These are phyloP conservation scores for Cercospora janseana DNA, from an alignment of 2,329 filamentous ascomycete species.

Conservation along the genomic window DNA sequence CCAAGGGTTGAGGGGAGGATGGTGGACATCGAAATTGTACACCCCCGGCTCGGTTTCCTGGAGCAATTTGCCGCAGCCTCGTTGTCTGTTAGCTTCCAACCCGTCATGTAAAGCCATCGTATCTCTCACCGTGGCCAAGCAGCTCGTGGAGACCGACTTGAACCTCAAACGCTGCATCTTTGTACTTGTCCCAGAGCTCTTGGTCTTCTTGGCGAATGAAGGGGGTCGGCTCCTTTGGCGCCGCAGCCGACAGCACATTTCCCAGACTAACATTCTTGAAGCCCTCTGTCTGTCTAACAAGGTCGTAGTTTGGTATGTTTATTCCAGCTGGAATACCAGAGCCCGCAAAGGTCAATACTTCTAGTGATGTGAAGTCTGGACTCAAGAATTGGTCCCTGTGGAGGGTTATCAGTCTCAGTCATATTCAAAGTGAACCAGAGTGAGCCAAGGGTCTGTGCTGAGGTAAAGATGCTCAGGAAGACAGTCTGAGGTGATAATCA, in stretches of 20 bases:
- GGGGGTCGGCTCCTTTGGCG: conserved; percentile 90
- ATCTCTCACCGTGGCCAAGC: conserved; percentile 59
- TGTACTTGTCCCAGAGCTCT: conserved; percentile 74
- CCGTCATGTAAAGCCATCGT: too few relatives aligned
- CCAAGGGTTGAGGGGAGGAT: conserved; percentile 78
- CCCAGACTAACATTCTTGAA: conserved; percentile 95
- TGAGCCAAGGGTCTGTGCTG: neutral
- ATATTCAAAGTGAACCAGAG: too few relatives aligned
- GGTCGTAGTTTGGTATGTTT: conserved; percentile 62
- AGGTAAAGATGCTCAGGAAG: neutral
- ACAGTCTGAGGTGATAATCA: neutral
- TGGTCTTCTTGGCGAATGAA: conserved; percentile 77
- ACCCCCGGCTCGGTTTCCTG: conserved; percentile 79
- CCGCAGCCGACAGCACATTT: conserved; percentile 88
- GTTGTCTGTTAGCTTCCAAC: too few relatives aligned
- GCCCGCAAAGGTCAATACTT: conserved; percentile 78
- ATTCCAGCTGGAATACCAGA: conserved; percentile 58
- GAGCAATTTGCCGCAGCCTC: conserved; percentile 86
- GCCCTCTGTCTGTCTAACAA: conserved; percentile 75
- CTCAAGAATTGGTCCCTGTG: conserved; percentile 77
- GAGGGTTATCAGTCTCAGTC: neutral
- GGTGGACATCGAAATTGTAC: conserved; percentile 84
- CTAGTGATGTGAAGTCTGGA: conserved; percentile 92
- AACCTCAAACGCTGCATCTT: conserved; percentile 86
- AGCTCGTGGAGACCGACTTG: conserved; percentile 95